phyloP scores from a whole-genome alignment of 1,139 yeast species.

The Taiozyma onychis region DNA sequence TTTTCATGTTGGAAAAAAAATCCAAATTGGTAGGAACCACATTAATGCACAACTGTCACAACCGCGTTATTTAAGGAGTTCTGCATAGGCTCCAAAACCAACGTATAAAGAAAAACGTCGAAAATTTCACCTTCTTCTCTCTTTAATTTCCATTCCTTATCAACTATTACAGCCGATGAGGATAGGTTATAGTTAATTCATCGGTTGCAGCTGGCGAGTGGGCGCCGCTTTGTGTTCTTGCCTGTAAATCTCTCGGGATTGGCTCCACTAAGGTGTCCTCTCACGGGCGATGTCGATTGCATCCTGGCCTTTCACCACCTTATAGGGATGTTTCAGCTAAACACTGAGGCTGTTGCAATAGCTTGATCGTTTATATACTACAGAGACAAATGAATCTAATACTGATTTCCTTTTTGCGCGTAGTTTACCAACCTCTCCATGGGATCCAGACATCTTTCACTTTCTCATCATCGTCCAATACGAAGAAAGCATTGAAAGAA shows the following conservation, averaged over 20 bases:
- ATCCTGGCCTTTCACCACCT: conserved; percentile 37
- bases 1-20: neutral
- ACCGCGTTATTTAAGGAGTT: neutral
- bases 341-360: conserved; percentile 26
- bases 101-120: neutral
- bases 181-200: conserved; percentile 41
- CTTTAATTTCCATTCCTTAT: conserved; percentile 28
- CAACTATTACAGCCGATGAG: conserved; percentile 68
- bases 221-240: conserved; percentile 6
- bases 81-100: neutral
- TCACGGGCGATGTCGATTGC: conserved; percentile 35
- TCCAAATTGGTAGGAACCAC: neutral
- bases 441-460: conserved; percentile 72
- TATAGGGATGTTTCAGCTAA: conserved; percentile 24
- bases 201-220: conserved; percentile 39
- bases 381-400: conserved; percentile 11
- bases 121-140: conserved; percentile 28
- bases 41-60: neutral
- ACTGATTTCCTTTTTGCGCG: conserved; percentile 4
- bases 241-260: neutral
- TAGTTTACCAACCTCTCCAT: conserved; percentile 42
- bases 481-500: conserved; percentile 52
- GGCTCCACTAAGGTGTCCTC: neutral
- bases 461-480: conserved; percentile 42
- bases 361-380: conserved; percentile 2